Conservation (phyloP, 768 basidiomycete genomes). For the Leucocoprinus leucothites region DNA sequence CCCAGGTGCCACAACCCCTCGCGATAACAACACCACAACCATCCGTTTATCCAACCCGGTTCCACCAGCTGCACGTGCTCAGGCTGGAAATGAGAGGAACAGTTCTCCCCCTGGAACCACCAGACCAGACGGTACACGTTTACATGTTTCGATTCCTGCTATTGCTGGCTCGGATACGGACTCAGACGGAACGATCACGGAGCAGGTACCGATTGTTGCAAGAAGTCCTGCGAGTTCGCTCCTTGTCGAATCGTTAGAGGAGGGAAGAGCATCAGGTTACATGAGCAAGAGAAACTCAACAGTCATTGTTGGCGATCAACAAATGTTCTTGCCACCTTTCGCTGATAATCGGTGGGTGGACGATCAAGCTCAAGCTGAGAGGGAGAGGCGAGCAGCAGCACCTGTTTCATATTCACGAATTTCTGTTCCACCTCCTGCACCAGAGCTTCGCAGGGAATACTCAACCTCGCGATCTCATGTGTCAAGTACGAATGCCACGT, state of each 20-base stretch:
- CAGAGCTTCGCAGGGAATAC: slow-evolving; percentile 11
- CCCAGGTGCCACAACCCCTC: background rate
- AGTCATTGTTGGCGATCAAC: background rate
- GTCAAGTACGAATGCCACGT: slow-evolving; percentile 7
- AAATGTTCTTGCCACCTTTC: slow-evolving; percentile 1
- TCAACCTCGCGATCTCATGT: background rate
- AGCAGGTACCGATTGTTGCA: background rate
- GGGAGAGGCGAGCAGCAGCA: background rate
- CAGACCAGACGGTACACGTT: background rate
- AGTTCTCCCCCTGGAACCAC: background rate
- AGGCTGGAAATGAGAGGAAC: slow-evolving; percentile 1
- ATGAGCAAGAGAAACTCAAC: slow-evolving; percentile 4
- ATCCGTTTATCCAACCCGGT: background rate
- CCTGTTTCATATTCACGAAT: background rate
- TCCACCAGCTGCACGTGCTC: background rate
- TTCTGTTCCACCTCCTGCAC: background rate
- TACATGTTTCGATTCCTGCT: slow-evolving; percentile 1
- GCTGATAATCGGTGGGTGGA: slow-evolving; percentile 3
- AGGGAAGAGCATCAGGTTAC: slow-evolving; percentile 3
- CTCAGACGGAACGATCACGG: background rate
- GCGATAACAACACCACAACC: background rate
- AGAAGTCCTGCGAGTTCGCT: slow-evolving; percentile 7
- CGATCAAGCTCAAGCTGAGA: background rate
- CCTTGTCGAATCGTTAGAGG: slow-evolving; percentile 10
- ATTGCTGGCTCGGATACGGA: background rate